Percentiles rank a stretch among this genome's conserved stretches.
phyloP scores from a whole-genome alignment of 2,329 filamentous ascomycete genomes.

The Verticillium isaacii region DNA sequence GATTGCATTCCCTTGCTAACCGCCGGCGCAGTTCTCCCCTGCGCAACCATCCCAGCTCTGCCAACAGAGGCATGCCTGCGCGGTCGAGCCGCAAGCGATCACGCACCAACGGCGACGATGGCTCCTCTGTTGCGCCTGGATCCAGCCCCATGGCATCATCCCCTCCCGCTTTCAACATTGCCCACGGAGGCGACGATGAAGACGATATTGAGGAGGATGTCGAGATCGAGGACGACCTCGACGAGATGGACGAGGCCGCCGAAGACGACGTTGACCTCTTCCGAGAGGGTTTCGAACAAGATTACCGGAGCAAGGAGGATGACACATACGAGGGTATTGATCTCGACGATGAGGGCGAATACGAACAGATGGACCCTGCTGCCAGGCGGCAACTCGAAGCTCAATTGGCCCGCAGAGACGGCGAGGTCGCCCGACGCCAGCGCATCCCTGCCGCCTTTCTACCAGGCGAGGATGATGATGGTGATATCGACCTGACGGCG shows the following conservation, averaged over 20 bases:
- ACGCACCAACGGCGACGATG: slow-evolving; percentile 46
- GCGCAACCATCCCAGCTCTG: slow-evolving; percentile 73
- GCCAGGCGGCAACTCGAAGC: slow-evolving; percentile 67
- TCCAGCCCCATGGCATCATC: slow-evolving; percentile 65
- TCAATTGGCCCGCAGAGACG: slow-evolving; percentile 68
- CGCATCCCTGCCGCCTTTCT: slow-evolving; percentile 70
- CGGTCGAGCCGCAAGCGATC: slow-evolving; percentile 51
- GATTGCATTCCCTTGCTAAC: slow-evolving; percentile 5
- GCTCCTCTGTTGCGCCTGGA: slow-evolving; percentile 44
- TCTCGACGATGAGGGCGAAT: slow-evolving; percentile 75
- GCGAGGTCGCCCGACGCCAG: slow-evolving; percentile 62
- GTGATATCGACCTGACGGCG: slow-evolving; percentile 75
- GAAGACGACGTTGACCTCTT: slow-evolving; percentile 80
- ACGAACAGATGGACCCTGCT: slow-evolving; percentile 62
- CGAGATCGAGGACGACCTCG: slow-evolving; percentile 67
- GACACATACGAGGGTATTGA: slow-evolving; percentile 67
- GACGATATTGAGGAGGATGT: slow-evolving; percentile 70
- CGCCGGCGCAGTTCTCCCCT: slow-evolving; percentile 67
- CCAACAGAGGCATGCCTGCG: slow-evolving; percentile 65
- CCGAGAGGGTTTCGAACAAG: slow-evolving; percentile 65
- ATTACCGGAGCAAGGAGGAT: slow-evolving; percentile 63
- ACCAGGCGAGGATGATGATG: slow-evolving; percentile 79
- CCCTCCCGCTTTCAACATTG: slow-evolving; percentile 59
- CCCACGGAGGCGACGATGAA: slow-evolving; percentile 63
- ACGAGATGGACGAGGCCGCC: slow-evolving; percentile 76